phyloP scores from a whole-genome alignment of 305 asterid species.

The Vinca major region DNA sequence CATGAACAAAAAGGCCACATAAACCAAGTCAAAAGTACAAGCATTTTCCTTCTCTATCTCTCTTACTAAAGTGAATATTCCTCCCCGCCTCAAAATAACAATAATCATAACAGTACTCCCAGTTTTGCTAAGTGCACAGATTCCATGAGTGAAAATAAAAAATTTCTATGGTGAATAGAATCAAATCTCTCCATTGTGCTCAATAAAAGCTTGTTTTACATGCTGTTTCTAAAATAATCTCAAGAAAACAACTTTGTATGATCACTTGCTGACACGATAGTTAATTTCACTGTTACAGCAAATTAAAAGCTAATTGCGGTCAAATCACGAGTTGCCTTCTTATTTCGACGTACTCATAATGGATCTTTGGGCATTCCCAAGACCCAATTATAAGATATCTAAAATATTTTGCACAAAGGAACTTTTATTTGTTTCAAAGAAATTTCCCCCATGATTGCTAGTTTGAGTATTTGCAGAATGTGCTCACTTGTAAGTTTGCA shows the following conservation, averaged over 20 bases:
- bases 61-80: not conserved
- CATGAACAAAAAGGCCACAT: not conserved
- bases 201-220: not conserved
- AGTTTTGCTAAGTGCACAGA: not conserved
- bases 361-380: not conserved
- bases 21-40: not conserved
- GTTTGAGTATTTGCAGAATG: not conserved
- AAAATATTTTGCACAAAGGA: not conserved
- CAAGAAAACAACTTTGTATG: not conserved
- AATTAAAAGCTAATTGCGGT: not conserved
- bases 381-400: not conserved
- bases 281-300: not conserved
- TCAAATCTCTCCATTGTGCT: not conserved
- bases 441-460: not conserved
- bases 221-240: not conserved
- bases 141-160: not conserved
- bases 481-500: not conserved
- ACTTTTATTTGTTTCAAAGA: not conserved
- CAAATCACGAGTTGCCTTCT: not conserved
- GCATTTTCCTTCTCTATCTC: not conserved
- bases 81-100: no score
- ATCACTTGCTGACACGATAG: no score
- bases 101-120: no score
- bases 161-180: not conserved
- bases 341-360: not conserved